Evolutionary conservation across 2,329 filamentous ascomycete species (phyloP).

Genomic region (Sphaerostilbella broomeana): DNA sequence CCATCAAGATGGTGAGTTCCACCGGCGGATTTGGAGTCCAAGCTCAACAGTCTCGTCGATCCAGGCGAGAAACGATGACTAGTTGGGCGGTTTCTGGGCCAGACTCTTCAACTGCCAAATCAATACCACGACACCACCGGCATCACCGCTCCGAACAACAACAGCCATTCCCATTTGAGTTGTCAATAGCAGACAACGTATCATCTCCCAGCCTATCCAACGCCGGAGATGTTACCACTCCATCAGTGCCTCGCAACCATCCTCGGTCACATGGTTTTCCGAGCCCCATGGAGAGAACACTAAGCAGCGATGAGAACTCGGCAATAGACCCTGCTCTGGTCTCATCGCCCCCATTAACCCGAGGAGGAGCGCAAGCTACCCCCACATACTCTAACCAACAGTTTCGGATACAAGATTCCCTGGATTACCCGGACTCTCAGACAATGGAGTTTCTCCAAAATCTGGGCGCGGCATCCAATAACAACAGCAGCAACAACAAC

Average conservation of each 20-base stretch:
- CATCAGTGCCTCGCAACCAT: constrained; percentile 31
- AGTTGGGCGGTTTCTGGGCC: constrained; percentile 25
- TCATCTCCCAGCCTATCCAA: constrained; percentile 36
- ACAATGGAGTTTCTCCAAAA: constrained; percentile 48
- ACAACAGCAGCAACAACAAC: too few relatives aligned
- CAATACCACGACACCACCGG: constrained; percentile 20
- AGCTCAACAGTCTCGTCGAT: constrained; percentile 22
- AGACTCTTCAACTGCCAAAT: constrained; percentile 20
- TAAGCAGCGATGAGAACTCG: constrained; percentile 25
- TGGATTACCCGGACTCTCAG: constrained; percentile 43
- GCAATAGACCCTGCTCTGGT: constrained; percentile 37
- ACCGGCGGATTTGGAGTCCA: constrained; percentile 68
- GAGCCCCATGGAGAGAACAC: constrained; percentile 24
- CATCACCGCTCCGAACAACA: constrained; percentile 22
- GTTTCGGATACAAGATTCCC: constrained; percentile 28
- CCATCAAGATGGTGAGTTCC: constrained; percentile 87
- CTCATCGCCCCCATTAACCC: constrained; percentile 37
- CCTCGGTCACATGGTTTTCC: constrained; percentile 23
- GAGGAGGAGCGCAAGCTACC: constrained; percentile 29
- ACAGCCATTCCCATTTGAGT: constrained; percentile 30
- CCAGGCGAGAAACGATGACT: constrained; percentile 23
- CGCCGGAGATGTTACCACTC: constrained; percentile 33
- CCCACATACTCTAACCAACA: constrained; percentile 28
- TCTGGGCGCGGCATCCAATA: constrained; percentile 30
- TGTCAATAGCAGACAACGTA: constrained; percentile 32